phyloP scores from a whole-genome alignment of 345 rosid genomes.

The Carallia pectinifolia region DNA sequence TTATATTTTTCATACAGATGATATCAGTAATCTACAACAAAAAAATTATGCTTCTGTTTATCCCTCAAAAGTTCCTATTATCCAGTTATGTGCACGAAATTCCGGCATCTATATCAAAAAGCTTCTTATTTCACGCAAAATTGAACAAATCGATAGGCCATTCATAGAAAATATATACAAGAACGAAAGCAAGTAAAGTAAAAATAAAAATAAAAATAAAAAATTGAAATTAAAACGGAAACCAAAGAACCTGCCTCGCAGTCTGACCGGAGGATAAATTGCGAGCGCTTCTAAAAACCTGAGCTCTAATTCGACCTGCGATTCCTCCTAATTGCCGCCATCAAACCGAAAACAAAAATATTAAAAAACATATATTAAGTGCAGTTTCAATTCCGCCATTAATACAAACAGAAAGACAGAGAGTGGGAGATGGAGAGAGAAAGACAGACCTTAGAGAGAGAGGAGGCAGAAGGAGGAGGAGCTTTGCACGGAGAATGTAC shows the following conservation, averaged over 20 bases:
- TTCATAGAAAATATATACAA: not conserved
- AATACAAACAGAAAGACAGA: not conserved
- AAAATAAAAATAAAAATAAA: not conserved
- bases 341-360: not conserved
- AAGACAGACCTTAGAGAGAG: constrained; percentile 72
- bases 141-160: too few species aligned
- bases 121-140: too few species aligned
- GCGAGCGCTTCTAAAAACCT: constrained; percentile 85
- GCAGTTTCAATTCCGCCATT: too few species aligned
- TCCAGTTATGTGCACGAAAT: too few species aligned
- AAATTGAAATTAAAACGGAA: not conserved
- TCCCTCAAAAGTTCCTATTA: too few species aligned
- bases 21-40: too few species aligned
- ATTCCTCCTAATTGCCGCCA: constrained; percentile 59
- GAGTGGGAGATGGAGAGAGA: constrained; percentile 4
- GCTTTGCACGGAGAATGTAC: constrained; percentile 96
- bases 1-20: too few species aligned
- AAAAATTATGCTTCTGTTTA: too few species aligned
- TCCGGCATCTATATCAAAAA: too few species aligned
- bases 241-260: constrained; percentile 47
- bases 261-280: constrained; percentile 83
- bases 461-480: constrained; percentile 91
- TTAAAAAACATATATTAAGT: not conserved
- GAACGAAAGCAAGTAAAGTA: not conserved
- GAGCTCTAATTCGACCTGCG: constrained; percentile 94